Evolutionary conservation across 2,329 filamentous ascomycete species (phyloP).

Genomic region (Colletotrichum limetticola): DNA sequence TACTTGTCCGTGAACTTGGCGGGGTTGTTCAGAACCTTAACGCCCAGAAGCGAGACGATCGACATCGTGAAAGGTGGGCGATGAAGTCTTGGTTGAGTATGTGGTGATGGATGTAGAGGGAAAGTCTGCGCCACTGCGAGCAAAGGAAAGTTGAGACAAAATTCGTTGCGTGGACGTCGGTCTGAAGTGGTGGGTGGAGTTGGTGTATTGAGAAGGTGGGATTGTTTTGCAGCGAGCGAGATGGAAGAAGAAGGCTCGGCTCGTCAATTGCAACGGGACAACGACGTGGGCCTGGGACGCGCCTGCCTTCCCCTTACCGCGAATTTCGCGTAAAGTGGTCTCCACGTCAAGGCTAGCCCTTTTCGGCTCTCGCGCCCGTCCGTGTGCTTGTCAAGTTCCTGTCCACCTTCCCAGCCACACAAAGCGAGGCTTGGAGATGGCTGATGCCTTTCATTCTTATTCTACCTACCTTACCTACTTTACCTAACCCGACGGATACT

Average conservation of each 20-base stretch:
- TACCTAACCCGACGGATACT: too few relatives aligned
- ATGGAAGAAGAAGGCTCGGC: constrained; percentile 21
- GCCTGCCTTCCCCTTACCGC: constrained; percentile 32
- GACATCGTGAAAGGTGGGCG: constrained; percentile 71
- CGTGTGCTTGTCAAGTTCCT: background rate
- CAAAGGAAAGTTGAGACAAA: background rate
- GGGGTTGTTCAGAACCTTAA: constrained; percentile 97
- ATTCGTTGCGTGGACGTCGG: background rate
- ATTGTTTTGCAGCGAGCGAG: constrained; percentile 23
- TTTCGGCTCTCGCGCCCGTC: background rate
- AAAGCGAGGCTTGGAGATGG: background rate
- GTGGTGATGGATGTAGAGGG: constrained; percentile 7
- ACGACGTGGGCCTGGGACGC: constrained; percentile 33
- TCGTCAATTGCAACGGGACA: constrained; percentile 33
- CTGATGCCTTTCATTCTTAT: too few relatives aligned
- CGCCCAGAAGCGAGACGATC: constrained; percentile 93
- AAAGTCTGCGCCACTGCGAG: constrained; percentile 6
- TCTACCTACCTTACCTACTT: too few relatives aligned
- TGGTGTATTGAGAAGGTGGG: constrained; percentile 12
- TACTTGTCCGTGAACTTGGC: constrained; percentile 93
- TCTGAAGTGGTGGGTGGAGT: constrained; percentile 3
- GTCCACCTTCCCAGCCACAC: background rate
- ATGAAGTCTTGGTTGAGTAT: constrained; percentile 10
- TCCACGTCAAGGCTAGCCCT: constrained; percentile 2
- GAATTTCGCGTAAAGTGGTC: constrained; percentile 38